Evolutionary conservation across 75 land plant genomes (phyloP).

Genomic region (Chamaecyparis obtusa): DNA sequence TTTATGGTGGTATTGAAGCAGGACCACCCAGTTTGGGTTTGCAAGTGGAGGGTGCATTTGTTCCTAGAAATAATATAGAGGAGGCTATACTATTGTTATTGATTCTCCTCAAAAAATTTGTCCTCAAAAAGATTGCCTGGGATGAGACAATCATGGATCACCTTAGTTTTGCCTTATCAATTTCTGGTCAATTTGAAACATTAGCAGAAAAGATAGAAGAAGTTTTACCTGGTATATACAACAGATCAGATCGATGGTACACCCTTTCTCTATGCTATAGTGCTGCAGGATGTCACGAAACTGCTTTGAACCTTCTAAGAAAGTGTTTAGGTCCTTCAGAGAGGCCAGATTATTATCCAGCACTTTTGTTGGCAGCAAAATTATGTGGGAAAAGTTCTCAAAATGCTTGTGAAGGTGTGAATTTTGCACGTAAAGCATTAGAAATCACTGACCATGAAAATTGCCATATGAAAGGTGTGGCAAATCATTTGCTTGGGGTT

Average conservation of each 20-base stretch:
- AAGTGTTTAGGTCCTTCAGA: conserved; percentile 40
- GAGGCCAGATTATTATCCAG: conserved; percentile 27
- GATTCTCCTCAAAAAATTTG: conserved; percentile 60
- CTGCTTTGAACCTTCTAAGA: conserved; percentile 64
- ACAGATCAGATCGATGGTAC: conserved; percentile 86
- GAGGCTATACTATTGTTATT: conserved; percentile 80
- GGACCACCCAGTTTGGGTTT: conserved; percentile 39
- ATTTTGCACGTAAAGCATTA: conserved; percentile 44
- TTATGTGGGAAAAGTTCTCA: conserved; percentile 37
- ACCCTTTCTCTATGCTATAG: conserved; percentile 84
- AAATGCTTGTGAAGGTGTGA: conserved; percentile 48
- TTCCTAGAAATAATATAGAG: conserved; percentile 65
- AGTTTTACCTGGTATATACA: conserved; percentile 62
- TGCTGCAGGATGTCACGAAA: conserved; percentile 51
- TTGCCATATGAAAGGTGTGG: conserved; percentile 43
- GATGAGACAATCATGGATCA: conserved; percentile 83
- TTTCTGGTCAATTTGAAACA: conserved; percentile 43
- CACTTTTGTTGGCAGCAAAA: conserved; percentile 65
- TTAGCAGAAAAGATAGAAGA: conserved; percentile 76
- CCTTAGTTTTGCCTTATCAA: conserved; percentile 75
- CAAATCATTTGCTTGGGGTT: conserved; percentile 54
- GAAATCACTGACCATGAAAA: conserved; percentile 7
- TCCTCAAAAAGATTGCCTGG: conserved; percentile 48
- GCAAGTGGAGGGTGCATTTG: conserved; percentile 35
- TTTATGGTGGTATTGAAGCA: conserved; percentile 80